A percentile compares a stretch with the other conserved stretches of the same genome.
phyloP scores from a whole-genome alignment of 257 asterid species.

The Solanum sejunctum region DNA sequence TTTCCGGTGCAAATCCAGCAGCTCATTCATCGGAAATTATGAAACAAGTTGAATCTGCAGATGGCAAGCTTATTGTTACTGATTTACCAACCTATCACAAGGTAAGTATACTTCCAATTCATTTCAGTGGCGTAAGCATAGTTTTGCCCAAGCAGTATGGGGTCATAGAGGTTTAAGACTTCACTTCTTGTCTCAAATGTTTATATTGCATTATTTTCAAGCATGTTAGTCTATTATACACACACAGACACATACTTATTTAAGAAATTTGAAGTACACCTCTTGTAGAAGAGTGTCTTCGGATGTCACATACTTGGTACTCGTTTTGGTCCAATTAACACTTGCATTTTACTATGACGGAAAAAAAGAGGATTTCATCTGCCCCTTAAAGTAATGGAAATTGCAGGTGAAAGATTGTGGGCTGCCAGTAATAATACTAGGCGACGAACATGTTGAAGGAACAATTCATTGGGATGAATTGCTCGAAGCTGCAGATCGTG shows the following conservation, averaged over 20 bases:
- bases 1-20: slow-evolving; percentile 83
- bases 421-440: slow-evolving; percentile 59
- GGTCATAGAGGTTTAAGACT: not conserved
- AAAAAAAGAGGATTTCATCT: not conserved
- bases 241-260: not conserved
- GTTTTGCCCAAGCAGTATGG: not conserved
- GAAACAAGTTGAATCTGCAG: slow-evolving; percentile 87
- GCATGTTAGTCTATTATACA: not conserved
- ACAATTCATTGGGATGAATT: slow-evolving; percentile 64
- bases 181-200: not conserved
- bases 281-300: not conserved
- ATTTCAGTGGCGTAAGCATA: not conserved
- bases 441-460: slow-evolving; percentile 63
- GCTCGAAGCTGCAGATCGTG: slow-evolving; percentile 75
- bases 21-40: slow-evolving; percentile 60
- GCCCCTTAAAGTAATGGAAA: not conserved
- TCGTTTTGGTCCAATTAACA: not conserved
- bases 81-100: slow-evolving; percentile 68
- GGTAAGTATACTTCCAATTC: slow-evolving; percentile 17
- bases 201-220: not conserved
- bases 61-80: slow-evolving; percentile 69
- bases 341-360: not conserved
- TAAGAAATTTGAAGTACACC: not conserved
- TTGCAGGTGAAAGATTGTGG: slow-evolving; percentile 72
- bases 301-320: not conserved